Base-by-base conservation (phyloP, 257 asterid genomes). In the Forsythia suspensa region DNA sequence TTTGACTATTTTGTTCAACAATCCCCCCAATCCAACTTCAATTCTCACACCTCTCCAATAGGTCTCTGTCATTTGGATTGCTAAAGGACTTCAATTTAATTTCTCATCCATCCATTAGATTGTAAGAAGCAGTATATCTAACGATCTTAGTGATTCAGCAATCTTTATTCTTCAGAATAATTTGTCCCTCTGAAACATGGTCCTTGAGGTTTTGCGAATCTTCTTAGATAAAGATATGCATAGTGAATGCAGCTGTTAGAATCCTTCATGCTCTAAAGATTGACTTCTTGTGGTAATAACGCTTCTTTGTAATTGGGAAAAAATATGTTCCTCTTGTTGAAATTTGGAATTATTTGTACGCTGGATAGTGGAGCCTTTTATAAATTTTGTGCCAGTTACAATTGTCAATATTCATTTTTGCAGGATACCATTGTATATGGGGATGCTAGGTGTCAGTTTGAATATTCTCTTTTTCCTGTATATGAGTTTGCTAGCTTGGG, bases 391-490 rank as follows among this genome's bases (percentile, higher is more conserved):
- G 37, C 20, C 10, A 63, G 13, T 21, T 21, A 24, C 20, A 24
- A 39, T 24, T 21, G 39, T 82, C 7, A 42, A 37, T 77, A 70
- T 74, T 66, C 69, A 16, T 77, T 12, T 38, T 24, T 79, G 86
- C 90, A 89, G 94, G 83, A 74, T 80, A 80, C 94, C 94, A 10
- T 77, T 88, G 83, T 83, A 83, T 83, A 40, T 87, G 40, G 94
- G 92, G 83, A 80, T 89, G 89, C 76, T 85, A 76, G 88, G 89
- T 77, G 82, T 89, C 40, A 77, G 86, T 73, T 70, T 88, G 85
- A 87, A 86, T 72, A 70, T 86, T 78, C 52, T 86, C 59, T 89
- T 77, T 86, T 86, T 89, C 82, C 46, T 85, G 24, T 85, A 87
- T 71, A 86, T 84, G 73, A 83, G 90, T 77, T 73, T 82, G 82